phyloP scores from a whole-genome alignment of 345 rosid species.

The Camelina laxa region DNA sequence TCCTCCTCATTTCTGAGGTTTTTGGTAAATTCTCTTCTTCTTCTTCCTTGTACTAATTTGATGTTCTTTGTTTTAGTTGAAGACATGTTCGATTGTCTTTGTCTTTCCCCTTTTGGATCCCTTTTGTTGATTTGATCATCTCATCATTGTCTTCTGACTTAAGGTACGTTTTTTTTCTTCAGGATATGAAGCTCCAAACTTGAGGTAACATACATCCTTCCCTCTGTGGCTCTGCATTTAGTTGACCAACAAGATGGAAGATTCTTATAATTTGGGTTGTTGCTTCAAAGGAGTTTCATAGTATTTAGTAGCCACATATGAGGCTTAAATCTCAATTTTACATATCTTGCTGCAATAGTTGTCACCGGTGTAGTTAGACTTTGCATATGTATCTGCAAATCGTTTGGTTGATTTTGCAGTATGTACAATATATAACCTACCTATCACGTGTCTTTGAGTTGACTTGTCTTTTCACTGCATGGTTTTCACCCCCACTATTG shows the following conservation, averaged over 20 bases:
- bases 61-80: neutral
- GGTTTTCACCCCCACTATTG: neutral
- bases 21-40: slow-evolving; percentile 52
- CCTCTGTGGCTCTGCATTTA: slow-evolving; percentile 6
- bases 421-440: slow-evolving; percentile 6
- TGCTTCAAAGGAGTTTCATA: neutral
- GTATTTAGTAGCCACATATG: neutral
- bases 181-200: slow-evolving; percentile 68
- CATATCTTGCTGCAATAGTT: neutral
- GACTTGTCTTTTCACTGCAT: neutral
- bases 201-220: slow-evolving; percentile 49
- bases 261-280: neutral
- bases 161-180: slow-evolving; percentile 24
- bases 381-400: neutral
- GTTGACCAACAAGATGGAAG: neutral
- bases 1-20: slow-evolving; percentile 69
- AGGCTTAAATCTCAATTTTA: neutral
- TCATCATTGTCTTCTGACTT: slow-evolving; percentile 21
- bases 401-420: slow-evolving; percentile 3
- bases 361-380: slow-evolving; percentile 2
- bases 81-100: neutral
- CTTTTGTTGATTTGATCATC: slow-evolving; percentile 7
- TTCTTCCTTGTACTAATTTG: neutral
- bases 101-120: neutral
- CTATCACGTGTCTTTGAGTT: slow-evolving; percentile 5